Evolutionary conservation across 768 basidiomycete genomes (phyloP).

Genomic region (Boletus sensibilis): DNA sequence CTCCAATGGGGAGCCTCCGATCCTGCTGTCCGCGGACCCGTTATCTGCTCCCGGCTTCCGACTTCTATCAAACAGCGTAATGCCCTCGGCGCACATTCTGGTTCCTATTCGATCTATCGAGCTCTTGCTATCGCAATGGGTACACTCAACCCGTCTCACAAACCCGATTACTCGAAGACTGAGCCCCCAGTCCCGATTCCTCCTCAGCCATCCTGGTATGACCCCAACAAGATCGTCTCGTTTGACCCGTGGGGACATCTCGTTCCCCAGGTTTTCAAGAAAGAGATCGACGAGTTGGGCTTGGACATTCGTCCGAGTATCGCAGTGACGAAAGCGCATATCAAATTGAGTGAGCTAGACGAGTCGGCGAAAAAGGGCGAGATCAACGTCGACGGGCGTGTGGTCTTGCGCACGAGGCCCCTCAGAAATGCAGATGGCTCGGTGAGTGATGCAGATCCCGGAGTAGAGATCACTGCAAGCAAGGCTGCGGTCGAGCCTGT

Average conservation of each 20-base stretch:
- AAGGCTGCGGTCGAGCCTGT: conserved; percentile 97
- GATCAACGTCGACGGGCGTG: conserved; percentile 74
- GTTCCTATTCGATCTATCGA: conserved; percentile 93
- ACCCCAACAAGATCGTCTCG: conserved; percentile 78
- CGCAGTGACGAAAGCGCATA: conserved; percentile 87
- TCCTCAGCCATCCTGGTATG: conserved; percentile 74
- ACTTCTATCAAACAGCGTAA: conserved; percentile 87
- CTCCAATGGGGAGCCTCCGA: conserved; percentile 79
- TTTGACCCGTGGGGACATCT: conserved; percentile 95
- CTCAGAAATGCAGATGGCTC: conserved; percentile 64
- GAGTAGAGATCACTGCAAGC: conserved; percentile 84
- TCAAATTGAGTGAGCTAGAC: conserved; percentile 94
- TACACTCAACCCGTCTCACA: conserved; percentile 71
- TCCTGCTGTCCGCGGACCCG: conserved; percentile 70
- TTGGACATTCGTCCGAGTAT: conserved; percentile 92
- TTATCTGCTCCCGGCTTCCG: conserved; percentile 85
- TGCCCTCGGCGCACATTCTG: conserved; percentile 90
- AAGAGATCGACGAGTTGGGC: conserved; percentile 59
- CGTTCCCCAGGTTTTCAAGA: conserved; percentile 67
- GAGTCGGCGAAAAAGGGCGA: conserved; percentile 72
- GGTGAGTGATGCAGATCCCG: conserved; percentile 55
- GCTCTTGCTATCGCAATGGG: conserved; percentile 92
- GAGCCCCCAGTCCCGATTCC: conserved; percentile 83
- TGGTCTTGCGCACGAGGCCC: conserved; percentile 71
- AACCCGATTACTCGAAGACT: conserved; percentile 78